Evolutionary conservation across 345 rosid species (phyloP).

Genomic region (Syzygium oleosum): DNA sequence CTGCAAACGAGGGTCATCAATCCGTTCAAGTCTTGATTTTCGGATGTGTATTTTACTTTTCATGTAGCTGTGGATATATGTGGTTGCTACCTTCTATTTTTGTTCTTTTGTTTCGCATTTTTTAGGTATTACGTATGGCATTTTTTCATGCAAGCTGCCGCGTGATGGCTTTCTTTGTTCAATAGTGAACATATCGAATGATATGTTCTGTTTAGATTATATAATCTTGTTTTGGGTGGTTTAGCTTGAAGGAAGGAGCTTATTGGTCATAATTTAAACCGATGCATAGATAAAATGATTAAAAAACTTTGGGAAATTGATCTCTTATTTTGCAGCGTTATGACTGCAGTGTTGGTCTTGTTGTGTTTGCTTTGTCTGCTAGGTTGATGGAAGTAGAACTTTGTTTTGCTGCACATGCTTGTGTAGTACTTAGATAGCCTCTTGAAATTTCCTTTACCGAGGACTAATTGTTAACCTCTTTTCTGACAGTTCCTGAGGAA

Average conservation of each 20-base stretch:
- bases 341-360: background rate
- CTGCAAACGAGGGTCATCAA: background rate
- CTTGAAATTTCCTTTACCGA: background rate
- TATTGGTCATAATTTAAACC: background rate
- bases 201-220: background rate
- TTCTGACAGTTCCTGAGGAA: slow-evolving; percentile 60
- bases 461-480: slow-evolving; percentile 1
- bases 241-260: background rate
- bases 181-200: background rate
- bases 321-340: background rate
- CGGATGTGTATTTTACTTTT: background rate
- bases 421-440: background rate
- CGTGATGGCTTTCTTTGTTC: background rate
- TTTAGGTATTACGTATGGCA: background rate
- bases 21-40: background rate
- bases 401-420: background rate
- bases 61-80: background rate
- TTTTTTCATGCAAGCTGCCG: background rate
- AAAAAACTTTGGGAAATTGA: background rate
- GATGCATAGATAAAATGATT: background rate
- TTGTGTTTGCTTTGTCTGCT: background rate
- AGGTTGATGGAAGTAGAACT: background rate
- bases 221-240: background rate
- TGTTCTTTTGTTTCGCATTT: background rate
- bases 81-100: background rate